These are phyloP conservation scores for Taiozyma sp. DNA, from an alignment of 1,139 yeast genomes.

Conservation along the genomic window DNA sequence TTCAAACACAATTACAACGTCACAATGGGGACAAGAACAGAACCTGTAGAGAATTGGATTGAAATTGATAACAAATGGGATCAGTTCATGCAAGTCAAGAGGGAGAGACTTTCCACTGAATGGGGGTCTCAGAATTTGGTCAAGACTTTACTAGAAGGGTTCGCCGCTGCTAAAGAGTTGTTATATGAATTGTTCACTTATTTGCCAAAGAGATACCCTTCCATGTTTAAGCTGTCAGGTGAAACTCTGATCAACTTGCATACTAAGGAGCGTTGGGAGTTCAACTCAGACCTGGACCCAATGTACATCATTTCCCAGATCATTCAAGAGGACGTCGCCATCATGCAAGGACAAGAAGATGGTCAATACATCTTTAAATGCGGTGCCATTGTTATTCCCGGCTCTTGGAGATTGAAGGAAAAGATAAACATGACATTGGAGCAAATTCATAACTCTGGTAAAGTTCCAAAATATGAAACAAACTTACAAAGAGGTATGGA, in stretches of 20 bases:
- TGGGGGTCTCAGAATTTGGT: conserved; percentile 32
- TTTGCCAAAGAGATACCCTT: conserved; percentile 55
- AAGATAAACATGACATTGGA: conserved; percentile 48
- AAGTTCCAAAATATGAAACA: conserved; percentile 57
- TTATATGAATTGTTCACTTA: conserved; percentile 46
- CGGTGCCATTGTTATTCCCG: conserved; percentile 59
- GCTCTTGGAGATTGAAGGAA: conserved; percentile 59
- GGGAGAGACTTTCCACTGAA: conserved; percentile 44
- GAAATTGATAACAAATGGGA: conserved; percentile 62
- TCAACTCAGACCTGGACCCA: conserved; percentile 42
- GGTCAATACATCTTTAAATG: conserved; percentile 52
- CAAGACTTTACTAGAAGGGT: conserved; percentile 47
- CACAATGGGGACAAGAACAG: conserved; percentile 61
- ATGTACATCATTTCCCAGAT: conserved; percentile 50
- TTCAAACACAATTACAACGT: conserved; percentile 50
- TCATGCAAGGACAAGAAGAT: conserved; percentile 52
- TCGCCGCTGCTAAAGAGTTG: conserved; percentile 51
- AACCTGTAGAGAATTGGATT: conserved; percentile 58
- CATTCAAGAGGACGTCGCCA: conserved; percentile 64
- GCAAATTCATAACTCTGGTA: conserved; percentile 56
- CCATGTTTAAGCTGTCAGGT: conserved; percentile 39
- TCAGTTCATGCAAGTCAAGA: conserved; percentile 47
- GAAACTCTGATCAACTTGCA: conserved; percentile 45
- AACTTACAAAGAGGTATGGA: conserved; percentile 60
- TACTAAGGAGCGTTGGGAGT: conserved; percentile 43